Evolutionary conservation across 2,329 filamentous ascomycete genomes (phyloP).

Genomic region (Leptosphaerulina australis): DNA sequence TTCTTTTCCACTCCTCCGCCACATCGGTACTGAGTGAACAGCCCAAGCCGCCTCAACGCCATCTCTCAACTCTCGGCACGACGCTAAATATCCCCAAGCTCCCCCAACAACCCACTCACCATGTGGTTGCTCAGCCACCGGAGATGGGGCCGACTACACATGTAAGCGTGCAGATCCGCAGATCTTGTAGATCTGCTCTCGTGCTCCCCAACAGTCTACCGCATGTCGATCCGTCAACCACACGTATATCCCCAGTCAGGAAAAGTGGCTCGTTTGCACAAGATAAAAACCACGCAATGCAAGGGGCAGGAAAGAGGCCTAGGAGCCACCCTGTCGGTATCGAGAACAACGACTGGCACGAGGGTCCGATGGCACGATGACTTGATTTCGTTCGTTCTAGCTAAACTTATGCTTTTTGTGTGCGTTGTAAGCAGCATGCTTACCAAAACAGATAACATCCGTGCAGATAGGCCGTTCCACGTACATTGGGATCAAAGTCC

Average conservation of each 20-base stretch:
- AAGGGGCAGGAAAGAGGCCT: background rate
- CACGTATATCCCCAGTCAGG: background rate
- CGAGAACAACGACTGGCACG: background rate
- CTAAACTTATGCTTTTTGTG: slow-evolving; percentile 12
- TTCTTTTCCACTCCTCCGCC: background rate
- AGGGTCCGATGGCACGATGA: slow-evolving; percentile 4
- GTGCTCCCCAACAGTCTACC: background rate
- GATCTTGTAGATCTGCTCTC: slow-evolving; percentile 9
- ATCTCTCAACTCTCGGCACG: background rate
- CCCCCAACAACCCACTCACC: slow-evolving; percentile 5
- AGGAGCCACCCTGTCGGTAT: background rate
- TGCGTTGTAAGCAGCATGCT: slow-evolving; percentile 9
- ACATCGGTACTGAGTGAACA: background rate
- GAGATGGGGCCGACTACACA: slow-evolving; percentile 5
- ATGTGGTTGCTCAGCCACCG: slow-evolving; percentile 10
- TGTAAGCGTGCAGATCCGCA: slow-evolving; percentile 13
- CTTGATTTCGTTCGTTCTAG: slow-evolving; percentile 8
- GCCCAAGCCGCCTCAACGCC: background rate
- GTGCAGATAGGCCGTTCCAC: slow-evolving; percentile 14
- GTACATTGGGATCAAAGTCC: slow-evolving; percentile 6
- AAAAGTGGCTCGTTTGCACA: background rate
- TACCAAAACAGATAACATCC: slow-evolving; percentile 10
- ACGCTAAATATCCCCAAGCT: background rate
- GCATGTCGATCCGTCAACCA: background rate
- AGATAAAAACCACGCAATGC: background rate